These are phyloP conservation scores for Exophiala sp. DNA, from an alignment of 2,329 filamentous ascomycete species.

Conservation along the genomic window DNA sequence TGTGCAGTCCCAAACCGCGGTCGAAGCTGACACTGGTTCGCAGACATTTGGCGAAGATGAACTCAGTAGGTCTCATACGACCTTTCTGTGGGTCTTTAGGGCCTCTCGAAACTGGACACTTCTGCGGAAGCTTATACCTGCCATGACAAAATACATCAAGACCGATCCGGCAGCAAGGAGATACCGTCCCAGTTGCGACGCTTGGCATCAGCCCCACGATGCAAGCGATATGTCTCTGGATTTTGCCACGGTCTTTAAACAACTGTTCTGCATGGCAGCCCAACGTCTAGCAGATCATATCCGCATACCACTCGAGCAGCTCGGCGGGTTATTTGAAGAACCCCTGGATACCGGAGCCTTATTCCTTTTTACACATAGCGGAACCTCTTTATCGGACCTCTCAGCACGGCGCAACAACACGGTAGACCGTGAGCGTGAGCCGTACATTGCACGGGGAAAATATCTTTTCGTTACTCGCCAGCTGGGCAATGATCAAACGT, in stretches of 20 bases:
- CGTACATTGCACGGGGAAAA: slow-evolving; percentile 51
- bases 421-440: slow-evolving; percentile 32
- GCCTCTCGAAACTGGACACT: slow-evolving; percentile 71
- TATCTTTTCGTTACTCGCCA: slow-evolving; percentile 72
- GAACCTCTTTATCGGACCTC: slow-evolving; percentile 24
- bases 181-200: slow-evolving; percentile 16
- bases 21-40: slow-evolving; percentile 22
- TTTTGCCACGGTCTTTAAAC: slow-evolving; percentile 71
- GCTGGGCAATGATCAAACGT: slow-evolving; percentile 53
- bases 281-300: slow-evolving; percentile 64
- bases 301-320: slow-evolving; percentile 54
- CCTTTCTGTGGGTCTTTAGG: slow-evolving; percentile 83
- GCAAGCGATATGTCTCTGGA: slow-evolving; percentile 45
- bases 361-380: slow-evolving; percentile 1
- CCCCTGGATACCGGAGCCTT: slow-evolving; percentile 59
- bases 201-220: slow-evolving; percentile 27
- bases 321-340: slow-evolving; percentile 69
- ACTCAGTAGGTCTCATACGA: slow-evolving; percentile 68
- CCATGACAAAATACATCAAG: slow-evolving; percentile 67
- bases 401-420: slow-evolving; percentile 32
- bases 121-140: slow-evolving; percentile 60
- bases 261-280: slow-evolving; percentile 76
- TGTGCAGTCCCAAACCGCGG: background rate
- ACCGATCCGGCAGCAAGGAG: slow-evolving; percentile 38
- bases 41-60: slow-evolving; percentile 60